Conservation (phyloP, 768 basidiomycete genomes). For the Floccularia luteovirens region DNA sequence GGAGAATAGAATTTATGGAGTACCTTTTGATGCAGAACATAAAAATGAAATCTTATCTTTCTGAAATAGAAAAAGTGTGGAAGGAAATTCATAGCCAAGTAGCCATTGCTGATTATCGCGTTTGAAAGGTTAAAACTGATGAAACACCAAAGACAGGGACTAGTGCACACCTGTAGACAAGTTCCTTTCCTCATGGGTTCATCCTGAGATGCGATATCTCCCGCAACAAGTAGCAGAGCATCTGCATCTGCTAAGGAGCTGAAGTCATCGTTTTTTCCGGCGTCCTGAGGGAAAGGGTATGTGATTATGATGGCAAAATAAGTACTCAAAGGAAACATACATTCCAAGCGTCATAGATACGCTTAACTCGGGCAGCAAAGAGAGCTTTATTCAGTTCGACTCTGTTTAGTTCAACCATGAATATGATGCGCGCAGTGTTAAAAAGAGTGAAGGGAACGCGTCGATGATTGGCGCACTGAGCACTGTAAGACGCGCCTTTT, state of each 20-base stretch:
- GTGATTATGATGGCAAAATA: not conserved
- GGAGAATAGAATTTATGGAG: conserved; percentile 4
- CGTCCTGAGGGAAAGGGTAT: conserved; percentile 34
- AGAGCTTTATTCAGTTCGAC: conserved; percentile 65
- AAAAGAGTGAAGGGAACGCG: conserved; percentile 12
- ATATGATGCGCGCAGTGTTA: conserved; percentile 8
- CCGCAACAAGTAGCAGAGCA: conserved; percentile 64
- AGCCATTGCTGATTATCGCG: conserved; percentile 75
- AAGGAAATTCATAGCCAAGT: conserved; percentile 95
- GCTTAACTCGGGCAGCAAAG: conserved; percentile 50
- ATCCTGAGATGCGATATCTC: conserved; percentile 79
- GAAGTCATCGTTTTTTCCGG: conserved; percentile 64
- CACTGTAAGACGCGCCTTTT: not conserved
- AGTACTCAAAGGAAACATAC: conserved; percentile 27
- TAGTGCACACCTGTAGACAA: conserved; percentile 76
- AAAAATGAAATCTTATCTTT: conserved; percentile 72
- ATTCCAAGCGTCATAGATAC: conserved; percentile 55
- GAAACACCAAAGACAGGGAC: conserved; percentile 1
- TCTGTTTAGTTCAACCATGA: conserved; percentile 31
- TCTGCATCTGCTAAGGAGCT: conserved; percentile 60
- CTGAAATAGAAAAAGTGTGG: conserved; percentile 81
- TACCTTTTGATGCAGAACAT: conserved; percentile 88
- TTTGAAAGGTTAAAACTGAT: conserved; percentile 10
- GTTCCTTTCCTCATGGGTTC: conserved; percentile 88
- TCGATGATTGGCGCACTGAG: conserved; percentile 17